Evolutionary conservation across 805 yeast species (phyloP), one percentile per base, ranked within the genome.

Genomic region (Groenewaldozyma tartarivorans): DNA sequence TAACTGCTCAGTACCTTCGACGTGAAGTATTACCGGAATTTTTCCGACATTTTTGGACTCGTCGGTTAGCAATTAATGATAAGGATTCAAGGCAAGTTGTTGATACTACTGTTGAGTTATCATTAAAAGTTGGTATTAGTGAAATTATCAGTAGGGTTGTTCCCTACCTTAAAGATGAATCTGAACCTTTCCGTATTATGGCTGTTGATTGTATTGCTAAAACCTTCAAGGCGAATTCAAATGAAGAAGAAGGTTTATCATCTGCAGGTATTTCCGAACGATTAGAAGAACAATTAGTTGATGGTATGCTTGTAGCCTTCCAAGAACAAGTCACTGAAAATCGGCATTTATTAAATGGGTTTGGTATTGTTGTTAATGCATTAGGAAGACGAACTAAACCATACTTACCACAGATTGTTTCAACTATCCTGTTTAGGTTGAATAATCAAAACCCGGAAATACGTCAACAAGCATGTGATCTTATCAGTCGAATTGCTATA

Each of bases 391-490:
- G 95, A 40, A 71, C 77, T 36, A 73, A 72, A 52, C 88, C 90
- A 0, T 87, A 81, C 53, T 51, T 88, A 18, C 74, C 82, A 11
- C 76, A 82, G 4, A 77, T 87, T 24, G 71, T 85, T 1, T 75
- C 86, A 46, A 75, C 85, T 0, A 65, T 85, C 9, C 65, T 90
- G 27, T 82, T 79, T 55, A 71, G 92, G 39, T 60, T 87, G 49
- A 79, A 79, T 48, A 81, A 82, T 52, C 79, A 82, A 49, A 62
- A 72, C 0, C 76, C 88, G 0, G 78, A 75, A 35, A 75, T 81
- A 1, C 73, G 98, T 43, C 82, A 82, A 52, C 92, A 84, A 57
- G 78, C 96, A 1, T 85, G 95, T 0, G 92, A 83, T 49, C 60
- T 90, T 40, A 72, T 88, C 19, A 63, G 78, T 1, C 66, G 72